Evolutionary conservation across 352 stramenopile genomes (phyloP), one percentile per base, ranked within the genome.

Genomic region (Phytophthora idaei): DNA sequence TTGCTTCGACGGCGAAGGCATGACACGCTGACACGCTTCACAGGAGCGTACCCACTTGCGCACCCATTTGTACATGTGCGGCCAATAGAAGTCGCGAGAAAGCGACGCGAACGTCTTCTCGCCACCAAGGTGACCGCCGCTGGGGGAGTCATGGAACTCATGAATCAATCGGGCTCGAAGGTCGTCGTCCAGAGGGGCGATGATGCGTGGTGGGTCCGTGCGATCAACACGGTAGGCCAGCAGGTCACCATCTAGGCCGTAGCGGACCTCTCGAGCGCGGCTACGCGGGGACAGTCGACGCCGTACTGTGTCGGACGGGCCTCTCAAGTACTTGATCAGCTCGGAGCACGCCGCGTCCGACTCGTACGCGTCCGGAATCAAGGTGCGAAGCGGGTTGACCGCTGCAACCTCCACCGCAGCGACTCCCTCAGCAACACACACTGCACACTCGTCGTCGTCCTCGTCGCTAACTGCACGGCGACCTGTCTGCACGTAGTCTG

Each of bases 21-120:
- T 14, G 36, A 14, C 21, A 21, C 21, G 0, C 21, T 21, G 21
- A 21, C 21, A 21, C 21, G 5, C 5, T 50, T 81, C 63, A n/a
- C 62, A 78, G 1, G 58, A 61, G 29, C 58, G 55, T 1, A 78
- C 51, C 29, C 53, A 81, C 32, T 74, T 78, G 2, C 53, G 51
- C 1, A 78, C 66, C 62, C 52, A 75, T 29, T 77, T 75, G 29
- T 75, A 77, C 67, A 71, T 57, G 37, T 78, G 62, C 0, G 25
- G 29, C 67, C 51, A 73, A 42, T 66, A 69, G 53, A 61, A 70
- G 39, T 68, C 47, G 0, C 63, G 62, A 2, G 56, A 61, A 0
- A 81, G 47, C 0, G 52, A 21, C 7, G 44, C 6, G 45, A 61
- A 78, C 5, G 67, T 74, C 39, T 78, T 78, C 55, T 77, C 67